These are phyloP conservation scores for Mortierella alpina DNA, from an alignment of 192 early-diverging fungal genomes.

Conservation along the genomic window DNA sequence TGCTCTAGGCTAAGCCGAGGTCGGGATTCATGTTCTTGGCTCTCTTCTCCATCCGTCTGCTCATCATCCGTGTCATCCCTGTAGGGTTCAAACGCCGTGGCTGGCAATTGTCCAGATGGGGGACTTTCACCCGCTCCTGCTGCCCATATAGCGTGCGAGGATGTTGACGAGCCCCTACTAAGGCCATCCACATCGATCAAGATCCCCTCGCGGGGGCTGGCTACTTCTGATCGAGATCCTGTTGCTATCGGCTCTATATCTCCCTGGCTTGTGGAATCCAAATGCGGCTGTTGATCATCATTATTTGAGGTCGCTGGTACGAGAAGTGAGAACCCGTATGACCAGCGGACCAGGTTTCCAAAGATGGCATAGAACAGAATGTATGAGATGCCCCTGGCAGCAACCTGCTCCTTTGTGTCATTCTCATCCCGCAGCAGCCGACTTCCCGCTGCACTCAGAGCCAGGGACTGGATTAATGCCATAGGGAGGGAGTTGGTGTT, in stretches of 20 bases:
- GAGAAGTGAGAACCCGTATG: conserved; percentile 75
- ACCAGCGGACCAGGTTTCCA: conserved; percentile 83
- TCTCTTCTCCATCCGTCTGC: neutral
- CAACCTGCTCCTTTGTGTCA: conserved; percentile 54
- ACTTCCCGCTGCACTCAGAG: conserved; percentile 55
- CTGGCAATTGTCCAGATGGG: neutral
- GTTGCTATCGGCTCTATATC: neutral
- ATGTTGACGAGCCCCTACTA: neutral
- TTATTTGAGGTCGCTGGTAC: conserved; percentile 22
- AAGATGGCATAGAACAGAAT: conserved; percentile 86
- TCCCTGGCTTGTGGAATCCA: neutral
- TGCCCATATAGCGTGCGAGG: neutral
- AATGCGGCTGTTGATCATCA: neutral
- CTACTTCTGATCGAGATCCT: neutral
- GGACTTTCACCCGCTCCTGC: too few relatives aligned
- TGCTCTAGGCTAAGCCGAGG: neutral
- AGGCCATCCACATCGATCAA: conserved; percentile 15
- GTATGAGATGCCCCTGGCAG: conserved; percentile 76
- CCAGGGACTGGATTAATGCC: conserved; percentile 71
- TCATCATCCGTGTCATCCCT: neutral
- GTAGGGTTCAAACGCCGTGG: neutral
- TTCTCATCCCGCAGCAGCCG: conserved; percentile 50
- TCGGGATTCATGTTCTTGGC: neutral
- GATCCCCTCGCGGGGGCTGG: neutral
- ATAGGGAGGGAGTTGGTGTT: conserved; percentile 83